Evolutionary conservation across 2,329 filamentous ascomycete species (phyloP), one percentile per base, ranked within the genome.

Genomic region (Aspergillus novoparasiticus): DNA sequence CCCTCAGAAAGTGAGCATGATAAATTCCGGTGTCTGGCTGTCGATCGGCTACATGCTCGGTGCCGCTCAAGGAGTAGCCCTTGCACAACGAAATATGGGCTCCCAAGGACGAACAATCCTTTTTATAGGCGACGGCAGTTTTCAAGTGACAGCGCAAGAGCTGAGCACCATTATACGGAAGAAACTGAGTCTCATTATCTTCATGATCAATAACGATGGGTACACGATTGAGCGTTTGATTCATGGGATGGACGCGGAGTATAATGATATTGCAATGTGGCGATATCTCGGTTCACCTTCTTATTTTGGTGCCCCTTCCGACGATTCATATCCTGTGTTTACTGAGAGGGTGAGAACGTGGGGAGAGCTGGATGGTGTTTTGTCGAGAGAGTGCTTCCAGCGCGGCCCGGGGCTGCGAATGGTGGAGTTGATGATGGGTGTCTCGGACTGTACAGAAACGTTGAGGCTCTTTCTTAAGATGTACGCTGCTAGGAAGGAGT

Each of bases 61-160:
- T 1, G 86, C 84, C 1, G 82, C 84, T 2, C 81, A 85, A 26
- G 86, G 86, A 3, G 84, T 84, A 0, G 81, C 84, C 0, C 75
- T 87, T 0, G 89, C 88, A 30, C 70, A 78, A 30, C 70, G 71
- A 16, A 72, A 78, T 67, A 72, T 58, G 36, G 71, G 9, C 16
- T 53, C 28, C 12, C 12, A 30, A 28, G 23, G 11, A 5, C 78
- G 85, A 59, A 86, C 86, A 0, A 80, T 89, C 12, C 75, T 89
- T 1, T 81, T 87, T 63, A 87, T 87, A 39, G 87, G 87, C 6
- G 87, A 89, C 58, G 88, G 88, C 6, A 88, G 86, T 65, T 83
- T 90, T 63, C 85, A 89, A 66, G 84, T 90, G 76, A 90, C 88
- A 0, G 87, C 83, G 0, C 89, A 91, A 71, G 88, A 89, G 66